Base-by-base conservation (phyloP, 441 rosid species). In the Corymbia calophylla region DNA sequence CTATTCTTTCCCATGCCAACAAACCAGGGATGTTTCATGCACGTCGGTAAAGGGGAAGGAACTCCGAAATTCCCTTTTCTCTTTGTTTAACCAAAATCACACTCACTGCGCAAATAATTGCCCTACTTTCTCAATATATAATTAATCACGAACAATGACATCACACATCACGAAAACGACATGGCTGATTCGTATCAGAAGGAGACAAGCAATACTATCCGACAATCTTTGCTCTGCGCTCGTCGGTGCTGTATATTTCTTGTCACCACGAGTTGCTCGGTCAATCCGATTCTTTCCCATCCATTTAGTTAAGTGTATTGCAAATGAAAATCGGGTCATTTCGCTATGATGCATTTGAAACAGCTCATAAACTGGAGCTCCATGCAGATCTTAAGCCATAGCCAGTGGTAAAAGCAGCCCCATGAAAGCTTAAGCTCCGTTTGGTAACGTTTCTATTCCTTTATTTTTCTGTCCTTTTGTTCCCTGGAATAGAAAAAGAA, bases 231-330 rank as follows among this genome's bases (percentile, higher is more conserved):
- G 3, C 77, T 66, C 23, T 6, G 4, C 39, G 39, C 21, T 31
- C 6, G 11, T 5, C 16, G 6, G 39, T 6, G 1, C 21, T 31
- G 7, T 17, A 16, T 2, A 8, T 15, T 66, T 66, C 47, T 17
- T 0, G 14, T 3, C 2, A 0, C 0, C 27, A 3, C 4, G 0
- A 9, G 48, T 70, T 5, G 48, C 48, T 70, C 14, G 1, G 13
- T 11, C 8, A 35, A 35, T 32, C 31, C 8, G 8, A 29, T 11
- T 13, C 53, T 35, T 35, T 35, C 39, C 39, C 39, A 35, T 35
- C 39, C 39, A 35, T 35, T 35, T 35, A 35, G 39, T 35, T 35
- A 35, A 35, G 39, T 4, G 39, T 35, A 35, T 35, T 70, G 15
- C 48, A 10, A 66, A 32, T 5, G 21, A 35, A 18, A 5, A 70